A percentile compares a stretch with the other conserved stretches of the same genome.
Evolutionary conservation across 2,329 filamentous ascomycete genomes (phyloP).

Genomic region (Aspergillus ruber): DNA sequence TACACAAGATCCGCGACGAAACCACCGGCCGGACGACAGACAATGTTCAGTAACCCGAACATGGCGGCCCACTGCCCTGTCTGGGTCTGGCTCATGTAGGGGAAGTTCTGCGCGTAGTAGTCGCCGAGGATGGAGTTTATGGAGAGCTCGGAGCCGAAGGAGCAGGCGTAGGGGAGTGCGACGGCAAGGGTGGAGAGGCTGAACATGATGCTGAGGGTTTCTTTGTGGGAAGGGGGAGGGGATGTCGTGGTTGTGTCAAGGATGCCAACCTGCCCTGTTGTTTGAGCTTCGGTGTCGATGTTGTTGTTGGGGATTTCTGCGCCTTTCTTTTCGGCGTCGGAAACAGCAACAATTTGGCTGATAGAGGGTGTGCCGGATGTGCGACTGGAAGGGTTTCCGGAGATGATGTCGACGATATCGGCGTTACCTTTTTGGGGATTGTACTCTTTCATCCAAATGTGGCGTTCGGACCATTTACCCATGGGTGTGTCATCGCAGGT

Average conservation of each 20-base stretch:
- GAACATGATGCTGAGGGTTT: constrained; percentile 55
- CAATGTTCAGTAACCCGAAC: constrained; percentile 49
- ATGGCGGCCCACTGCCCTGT: constrained; percentile 52
- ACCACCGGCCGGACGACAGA: constrained; percentile 43
- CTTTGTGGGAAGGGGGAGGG: constrained; percentile 59
- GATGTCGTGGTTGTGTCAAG: constrained; percentile 51
- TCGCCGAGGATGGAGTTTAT: constrained; percentile 56
- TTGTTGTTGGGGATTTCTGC: constrained; percentile 17
- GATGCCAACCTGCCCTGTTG: constrained; percentile 44
- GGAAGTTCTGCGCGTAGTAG: constrained; percentile 55
- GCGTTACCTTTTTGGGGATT: constrained; percentile 11
- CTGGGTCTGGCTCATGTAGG: constrained; percentile 47
- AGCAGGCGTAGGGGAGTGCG: constrained; percentile 52
- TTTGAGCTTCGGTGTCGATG: constrained; percentile 35
- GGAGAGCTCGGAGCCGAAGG: constrained; percentile 55
- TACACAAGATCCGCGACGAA: constrained; percentile 53
- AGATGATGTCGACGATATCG: constrained; percentile 25
- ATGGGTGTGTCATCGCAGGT: constrained; percentile 76
- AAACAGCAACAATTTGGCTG: constrained; percentile 10
- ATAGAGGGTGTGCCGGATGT: constrained; percentile 19
- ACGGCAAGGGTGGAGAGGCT: constrained; percentile 53
- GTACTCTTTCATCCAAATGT: constrained; percentile 48
- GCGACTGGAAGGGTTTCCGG: constrained; percentile 13
- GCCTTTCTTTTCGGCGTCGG: constrained; percentile 30
- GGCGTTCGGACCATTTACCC: constrained; percentile 72